phyloP scores from a whole-genome alignment of 495 filamentous ascomycete genomes.

The Sporormia fimetaria region DNA sequence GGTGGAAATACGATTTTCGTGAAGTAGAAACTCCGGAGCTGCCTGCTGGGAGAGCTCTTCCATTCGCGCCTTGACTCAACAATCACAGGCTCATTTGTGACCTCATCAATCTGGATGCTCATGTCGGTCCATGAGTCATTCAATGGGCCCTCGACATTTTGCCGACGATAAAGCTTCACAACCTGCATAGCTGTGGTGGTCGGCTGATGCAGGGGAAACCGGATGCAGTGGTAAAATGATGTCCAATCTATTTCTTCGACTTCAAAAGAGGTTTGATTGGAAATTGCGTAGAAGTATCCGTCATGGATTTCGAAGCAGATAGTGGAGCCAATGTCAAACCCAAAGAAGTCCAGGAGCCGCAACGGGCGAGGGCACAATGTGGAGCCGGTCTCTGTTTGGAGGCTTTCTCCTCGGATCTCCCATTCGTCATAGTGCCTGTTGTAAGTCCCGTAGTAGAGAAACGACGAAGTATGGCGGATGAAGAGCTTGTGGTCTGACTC shows the following conservation, averaged over 20 bases:
- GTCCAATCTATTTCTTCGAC: conserved; percentile 57
- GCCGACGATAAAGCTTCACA: conserved; percentile 49
- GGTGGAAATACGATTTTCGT: conserved; percentile 43
- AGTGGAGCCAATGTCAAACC: conserved; percentile 53
- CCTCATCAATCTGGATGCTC: conserved; percentile 52
- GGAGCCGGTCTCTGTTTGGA: conserved; percentile 7
- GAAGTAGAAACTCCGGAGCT: conserved; percentile 58
- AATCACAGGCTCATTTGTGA: conserved; percentile 47
- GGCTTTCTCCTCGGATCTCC: conserved; percentile 40
- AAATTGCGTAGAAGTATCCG: conserved; percentile 60
- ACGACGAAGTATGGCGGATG: conserved; percentile 53
- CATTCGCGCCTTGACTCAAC: conserved; percentile 65
- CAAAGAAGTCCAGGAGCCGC: conserved; percentile 44
- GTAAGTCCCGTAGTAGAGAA: conserved; percentile 59
- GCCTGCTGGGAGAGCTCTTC: conserved; percentile 46
- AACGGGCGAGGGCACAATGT: conserved; percentile 31
- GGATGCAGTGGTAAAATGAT: conserved; percentile 59
- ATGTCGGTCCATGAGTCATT: conserved; percentile 68
- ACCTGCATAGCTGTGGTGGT: conserved; percentile 29
- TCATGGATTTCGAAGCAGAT: conserved; percentile 62
- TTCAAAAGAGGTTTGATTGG: conserved; percentile 52
- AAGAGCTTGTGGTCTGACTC: conserved; percentile 46
- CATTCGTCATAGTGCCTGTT: conserved; percentile 45
- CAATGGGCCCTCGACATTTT: conserved; percentile 62
- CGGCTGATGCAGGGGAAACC: conserved; percentile 41